Conservation (phyloP, 176 grass and related monocot genomes). For the Ananas comosus region DNA sequence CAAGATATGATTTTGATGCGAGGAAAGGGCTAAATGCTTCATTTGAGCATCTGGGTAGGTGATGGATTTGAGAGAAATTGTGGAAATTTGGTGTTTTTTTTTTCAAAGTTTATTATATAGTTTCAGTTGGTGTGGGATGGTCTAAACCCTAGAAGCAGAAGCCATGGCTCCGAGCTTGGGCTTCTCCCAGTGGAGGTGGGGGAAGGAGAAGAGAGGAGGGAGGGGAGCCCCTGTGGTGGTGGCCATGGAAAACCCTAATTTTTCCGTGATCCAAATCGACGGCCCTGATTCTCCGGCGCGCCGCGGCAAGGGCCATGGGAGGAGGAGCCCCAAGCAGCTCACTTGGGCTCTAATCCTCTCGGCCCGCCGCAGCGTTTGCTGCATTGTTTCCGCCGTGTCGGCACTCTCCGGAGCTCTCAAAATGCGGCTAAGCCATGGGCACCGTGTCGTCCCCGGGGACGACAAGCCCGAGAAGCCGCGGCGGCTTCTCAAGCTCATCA, state of each 20-base stretch:
- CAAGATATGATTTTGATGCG: constrained; percentile 3
- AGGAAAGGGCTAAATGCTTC: background rate
- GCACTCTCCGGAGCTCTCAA: constrained; percentile 28
- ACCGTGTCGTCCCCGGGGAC: background rate
- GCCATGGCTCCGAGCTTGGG: constrained; percentile 47
- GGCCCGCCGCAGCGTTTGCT: constrained; percentile 45
- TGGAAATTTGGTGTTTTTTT: constrained; percentile 1
- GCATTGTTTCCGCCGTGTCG: constrained; percentile 37
- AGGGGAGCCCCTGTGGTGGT: constrained; percentile 49
- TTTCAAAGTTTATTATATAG: too few relatives aligned
- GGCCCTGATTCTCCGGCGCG: constrained; percentile 36
- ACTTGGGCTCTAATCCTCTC: constrained; percentile 63
- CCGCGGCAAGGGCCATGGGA: constrained; percentile 50
- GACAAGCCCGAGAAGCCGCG: constrained; percentile 22
- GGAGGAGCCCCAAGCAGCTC: constrained; percentile 74
- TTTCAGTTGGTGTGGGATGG: background rate
- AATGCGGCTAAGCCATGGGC: constrained; percentile 18
- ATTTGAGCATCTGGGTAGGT: constrained; percentile 4
- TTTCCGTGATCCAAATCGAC: constrained; percentile 57
- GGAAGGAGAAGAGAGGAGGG: constrained; percentile 35
- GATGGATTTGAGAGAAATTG: background rate
- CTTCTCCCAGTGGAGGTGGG: constrained; percentile 34
- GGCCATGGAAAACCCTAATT: constrained; percentile 80
- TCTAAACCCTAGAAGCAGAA: background rate
- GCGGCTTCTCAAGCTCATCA: constrained; percentile 53